Evolutionary conservation across 768 basidiomycete species (phyloP), one percentile per base, ranked within the genome.

Genomic region (Filobasidium floriforme): DNA sequence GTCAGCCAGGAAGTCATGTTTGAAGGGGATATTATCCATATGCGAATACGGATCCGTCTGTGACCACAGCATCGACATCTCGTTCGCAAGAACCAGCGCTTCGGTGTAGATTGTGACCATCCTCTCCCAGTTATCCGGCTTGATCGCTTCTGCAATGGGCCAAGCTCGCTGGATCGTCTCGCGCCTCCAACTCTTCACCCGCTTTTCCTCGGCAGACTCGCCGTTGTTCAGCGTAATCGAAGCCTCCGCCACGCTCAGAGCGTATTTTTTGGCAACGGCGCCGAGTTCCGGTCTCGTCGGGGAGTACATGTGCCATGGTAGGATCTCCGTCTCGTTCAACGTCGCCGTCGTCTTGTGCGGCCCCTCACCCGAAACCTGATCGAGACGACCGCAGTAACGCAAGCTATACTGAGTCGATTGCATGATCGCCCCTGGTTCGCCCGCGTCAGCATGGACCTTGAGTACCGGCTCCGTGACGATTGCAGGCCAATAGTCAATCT

Each of bases 41-140:
- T 73, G 73, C 14, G 71, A 68, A 24, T 76, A 72, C 62, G 64
- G 68, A 59, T 75, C 75, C 1, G 75, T 74, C 54, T 73, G 72
- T 7, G 60, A 62, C 75, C 75, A 75, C 0, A 62, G 63, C 19
- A 66, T 44, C 1, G 71, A 62, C 49, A 74, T 72, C 54, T 41
- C 52, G 73, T 24, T n/a, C 18, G 66, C 72, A 26, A 68, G 73
- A 41, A 71, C 71, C 26, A 75, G 49, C 0, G 72, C 74, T 1
- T 73, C 40, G 22, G 66, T 66, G 19, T 73, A 63, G 37, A 71
- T 59, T 24, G 71, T 68, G 40, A 68, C 69, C 1, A 61, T 63
- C 14, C 18, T n/a, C 1, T 72, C 73, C 71, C 74, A 75, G 22
- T 68, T 61, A 18, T 63, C 51, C 7, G 68, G 52, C 63, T 69